These are phyloP conservation scores for Stenogyne calaminthoides DNA, from an alignment of 305 asterid species.

Conservation along the genomic window DNA sequence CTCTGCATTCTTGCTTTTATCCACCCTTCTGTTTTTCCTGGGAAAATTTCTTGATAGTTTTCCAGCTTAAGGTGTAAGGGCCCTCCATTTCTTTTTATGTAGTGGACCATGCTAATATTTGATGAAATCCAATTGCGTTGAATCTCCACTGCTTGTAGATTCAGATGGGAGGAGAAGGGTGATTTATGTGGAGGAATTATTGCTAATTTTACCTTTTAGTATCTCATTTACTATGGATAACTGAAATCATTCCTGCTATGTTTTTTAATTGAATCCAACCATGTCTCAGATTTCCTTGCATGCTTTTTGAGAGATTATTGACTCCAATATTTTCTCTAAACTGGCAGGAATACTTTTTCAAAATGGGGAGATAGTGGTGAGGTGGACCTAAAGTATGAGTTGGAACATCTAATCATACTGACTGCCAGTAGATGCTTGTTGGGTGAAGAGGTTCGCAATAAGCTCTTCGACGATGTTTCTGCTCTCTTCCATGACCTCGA, in stretches of 20 bases:
- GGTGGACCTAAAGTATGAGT: conserved; percentile 58
- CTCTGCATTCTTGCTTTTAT: background rate
- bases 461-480: conserved; percentile 61
- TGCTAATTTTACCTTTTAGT: background rate
- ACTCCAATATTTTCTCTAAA: conserved; percentile 13
- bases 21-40: background rate
- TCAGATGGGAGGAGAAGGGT: background rate
- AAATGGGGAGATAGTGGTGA: conserved; percentile 76
- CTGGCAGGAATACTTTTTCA: conserved; percentile 56
- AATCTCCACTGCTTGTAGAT: background rate
- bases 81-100: background rate
- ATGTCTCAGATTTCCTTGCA: background rate
- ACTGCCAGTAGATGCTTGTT: conserved; percentile 66
- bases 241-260: background rate
- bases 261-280: background rate
- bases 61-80: background rate
- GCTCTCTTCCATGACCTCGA: conserved; percentile 72
- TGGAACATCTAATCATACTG: conserved; percentile 61
- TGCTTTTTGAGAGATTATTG: background rate
- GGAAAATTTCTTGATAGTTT: background rate
- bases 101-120: background rate
- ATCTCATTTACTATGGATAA: background rate
- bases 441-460: conserved; percentile 70
- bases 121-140: background rate
- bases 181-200: background rate